Percentiles rank a stretch among this genome's conserved stretches.
Evolutionary conservation across 2,329 filamentous ascomycete species (phyloP).

Genomic region (Colletotrichum tropicicola): DNA sequence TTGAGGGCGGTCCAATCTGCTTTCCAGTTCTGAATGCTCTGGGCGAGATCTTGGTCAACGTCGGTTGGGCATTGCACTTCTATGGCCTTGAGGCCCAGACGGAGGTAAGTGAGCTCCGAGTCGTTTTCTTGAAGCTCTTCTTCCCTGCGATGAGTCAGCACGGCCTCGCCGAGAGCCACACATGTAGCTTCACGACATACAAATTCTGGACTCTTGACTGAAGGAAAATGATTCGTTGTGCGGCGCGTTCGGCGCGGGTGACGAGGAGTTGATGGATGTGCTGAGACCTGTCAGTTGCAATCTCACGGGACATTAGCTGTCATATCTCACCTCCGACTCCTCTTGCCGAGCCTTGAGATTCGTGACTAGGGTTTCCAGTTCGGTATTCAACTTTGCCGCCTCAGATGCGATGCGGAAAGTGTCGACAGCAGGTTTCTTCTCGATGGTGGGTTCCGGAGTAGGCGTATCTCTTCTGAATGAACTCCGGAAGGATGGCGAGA

Average conservation of each 20-base stretch:
- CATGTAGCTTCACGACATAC: constrained; percentile 43
- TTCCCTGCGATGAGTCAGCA: constrained; percentile 50
- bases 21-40: constrained; percentile 70
- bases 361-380: constrained; percentile 58
- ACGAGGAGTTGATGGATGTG: constrained; percentile 71
- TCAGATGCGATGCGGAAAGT: constrained; percentile 46
- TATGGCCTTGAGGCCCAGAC: constrained; percentile 69
- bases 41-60: constrained; percentile 63
- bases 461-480: constrained; percentile 35
- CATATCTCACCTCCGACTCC: constrained; percentile 62
- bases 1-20: constrained; percentile 65
- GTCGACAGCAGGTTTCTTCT: constrained; percentile 38
- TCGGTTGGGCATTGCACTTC: constrained; percentile 65
- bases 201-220: constrained; percentile 67
- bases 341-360: constrained; percentile 65
- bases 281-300: constrained; percentile 39
- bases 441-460: constrained; percentile 9
- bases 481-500: constrained; percentile 43
- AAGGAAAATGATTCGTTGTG: constrained; percentile 66
- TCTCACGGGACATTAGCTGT: background rate
- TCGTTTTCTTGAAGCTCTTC: constrained; percentile 65
- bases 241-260: constrained; percentile 64
- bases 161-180: background rate
- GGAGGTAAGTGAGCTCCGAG: constrained; percentile 68
- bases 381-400: constrained; percentile 57